Conservation (phyloP, 345 rosid genomes). For the Linum tenue region DNA sequence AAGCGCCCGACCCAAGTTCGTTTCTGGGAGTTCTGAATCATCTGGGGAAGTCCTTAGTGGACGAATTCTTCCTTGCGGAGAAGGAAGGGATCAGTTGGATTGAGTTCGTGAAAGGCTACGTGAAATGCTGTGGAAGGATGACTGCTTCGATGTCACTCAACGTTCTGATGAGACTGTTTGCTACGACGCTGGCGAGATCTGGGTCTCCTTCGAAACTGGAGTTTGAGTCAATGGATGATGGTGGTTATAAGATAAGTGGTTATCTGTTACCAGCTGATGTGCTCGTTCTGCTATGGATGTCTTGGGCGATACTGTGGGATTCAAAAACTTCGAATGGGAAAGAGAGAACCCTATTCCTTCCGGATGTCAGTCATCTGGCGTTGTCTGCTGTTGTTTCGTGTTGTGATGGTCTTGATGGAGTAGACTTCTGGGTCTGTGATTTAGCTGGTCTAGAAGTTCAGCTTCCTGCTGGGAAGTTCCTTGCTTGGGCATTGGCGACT, state of each 20-base stretch:
- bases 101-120: slow-evolving; percentile 65
- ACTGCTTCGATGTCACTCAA: slow-evolving; percentile 40
- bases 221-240: slow-evolving; percentile 44
- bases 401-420: slow-evolving; percentile 33
- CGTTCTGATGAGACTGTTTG: slow-evolving; percentile 46
- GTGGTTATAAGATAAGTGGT: slow-evolving; percentile 59
- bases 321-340: slow-evolving; percentile 23
- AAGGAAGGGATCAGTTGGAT: slow-evolving; percentile 58
- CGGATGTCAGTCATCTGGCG: slow-evolving; percentile 53
- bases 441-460: slow-evolving; percentile 34
- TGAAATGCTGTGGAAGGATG: slow-evolving; percentile 76
- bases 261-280: slow-evolving; percentile 38
- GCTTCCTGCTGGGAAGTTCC: slow-evolving; percentile 58
- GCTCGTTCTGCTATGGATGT: slow-evolving; percentile 50
- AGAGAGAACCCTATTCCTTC: slow-evolving; percentile 29
- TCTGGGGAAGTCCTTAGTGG: slow-evolving; percentile 59
- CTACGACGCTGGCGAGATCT: slow-evolving; percentile 23
- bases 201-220: slow-evolving; percentile 47
- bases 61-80: slow-evolving; percentile 41
- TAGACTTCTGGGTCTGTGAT: slow-evolving; percentile 52
- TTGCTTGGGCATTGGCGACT: slow-evolving; percentile 51
- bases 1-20: slow-evolving; percentile 24
- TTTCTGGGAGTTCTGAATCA: slow-evolving; percentile 41
- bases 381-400: slow-evolving; percentile 59
- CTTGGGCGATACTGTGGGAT: slow-evolving; percentile 72